Conservation (phyloP, 2,329 filamentous ascomycete species). For the Colletotrichum graminicola region DNA sequence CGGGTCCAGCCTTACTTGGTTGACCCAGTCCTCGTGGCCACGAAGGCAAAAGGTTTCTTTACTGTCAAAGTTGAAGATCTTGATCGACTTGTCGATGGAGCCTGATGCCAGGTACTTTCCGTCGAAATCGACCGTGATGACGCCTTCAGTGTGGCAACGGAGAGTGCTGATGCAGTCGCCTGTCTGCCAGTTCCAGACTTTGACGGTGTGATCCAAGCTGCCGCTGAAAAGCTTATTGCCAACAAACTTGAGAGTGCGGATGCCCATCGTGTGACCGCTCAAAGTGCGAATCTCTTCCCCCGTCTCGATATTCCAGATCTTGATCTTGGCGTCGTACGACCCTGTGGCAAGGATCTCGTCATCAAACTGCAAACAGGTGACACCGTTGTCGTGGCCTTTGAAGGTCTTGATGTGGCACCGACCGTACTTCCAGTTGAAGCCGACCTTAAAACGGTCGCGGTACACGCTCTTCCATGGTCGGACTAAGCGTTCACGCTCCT, state of each 20-base stretch:
- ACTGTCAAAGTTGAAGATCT: slow-evolving; percentile 91
- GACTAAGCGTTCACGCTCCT: slow-evolving; percentile 61
- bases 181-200: slow-evolving; percentile 97
- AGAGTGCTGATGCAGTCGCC: slow-evolving; percentile 88
- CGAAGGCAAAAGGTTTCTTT: slow-evolving; percentile 83
- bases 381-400: slow-evolving; percentile 85
- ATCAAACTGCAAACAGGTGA: slow-evolving; percentile 71
- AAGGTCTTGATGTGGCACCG: slow-evolving; percentile 87
- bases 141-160: slow-evolving; percentile 81
- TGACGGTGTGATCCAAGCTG: slow-evolving; percentile 87
- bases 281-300: slow-evolving; percentile 89
- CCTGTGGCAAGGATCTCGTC: slow-evolving; percentile 93
- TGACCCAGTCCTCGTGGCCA: slow-evolving; percentile 95
- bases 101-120: slow-evolving; percentile 87
- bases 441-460: slow-evolving; percentile 93
- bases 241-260: slow-evolving; percentile 93
- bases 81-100: slow-evolving; percentile 89
- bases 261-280: slow-evolving; percentile 82
- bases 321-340: slow-evolving; percentile 94
- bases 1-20: slow-evolving; percentile 90
- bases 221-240: slow-evolving; percentile 92
- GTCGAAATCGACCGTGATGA: slow-evolving; percentile 90
- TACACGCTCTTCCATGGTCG: slow-evolving; percentile 98
- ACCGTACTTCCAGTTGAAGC: slow-evolving; percentile 97
- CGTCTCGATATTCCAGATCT: slow-evolving; percentile 95